phyloP scores from a whole-genome alignment of 1,284 basidiomycete species.

The Cronartium ribicola region DNA sequence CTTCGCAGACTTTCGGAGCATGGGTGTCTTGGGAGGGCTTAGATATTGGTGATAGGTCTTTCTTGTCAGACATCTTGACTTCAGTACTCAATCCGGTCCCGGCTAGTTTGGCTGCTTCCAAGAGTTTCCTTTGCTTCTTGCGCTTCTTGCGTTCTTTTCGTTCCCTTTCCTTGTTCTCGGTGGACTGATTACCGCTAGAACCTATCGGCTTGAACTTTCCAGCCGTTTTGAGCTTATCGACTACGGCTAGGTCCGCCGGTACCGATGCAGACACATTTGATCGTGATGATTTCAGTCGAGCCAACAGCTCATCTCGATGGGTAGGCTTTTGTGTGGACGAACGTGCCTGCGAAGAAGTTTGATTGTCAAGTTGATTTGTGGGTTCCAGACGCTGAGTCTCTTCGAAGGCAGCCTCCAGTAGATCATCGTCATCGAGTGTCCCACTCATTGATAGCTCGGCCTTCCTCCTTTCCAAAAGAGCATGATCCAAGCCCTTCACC shows the following conservation, averaged over 20 bases:
- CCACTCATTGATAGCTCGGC: slow-evolving; percentile 31
- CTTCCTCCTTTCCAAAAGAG: slow-evolving; percentile 40
- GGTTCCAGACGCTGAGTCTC: slow-evolving; percentile 16
- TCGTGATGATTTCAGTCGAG: slow-evolving; percentile 15
- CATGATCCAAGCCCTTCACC: slow-evolving; percentile 41
- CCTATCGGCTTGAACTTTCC: slow-evolving; percentile 43
- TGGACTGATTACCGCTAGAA: not conserved
- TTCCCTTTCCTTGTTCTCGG: slow-evolving; percentile 19
- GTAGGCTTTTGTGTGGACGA: slow-evolving; percentile 2
- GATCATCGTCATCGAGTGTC: slow-evolving; percentile 34
- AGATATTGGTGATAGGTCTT: not conserved
- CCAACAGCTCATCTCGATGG: slow-evolving; percentile 37
- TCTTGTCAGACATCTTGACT: not conserved
- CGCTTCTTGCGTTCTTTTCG: slow-evolving; percentile 37
- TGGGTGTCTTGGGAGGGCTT: not conserved
- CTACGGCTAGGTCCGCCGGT: slow-evolving; percentile 27
- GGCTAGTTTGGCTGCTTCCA: slow-evolving; percentile 25
- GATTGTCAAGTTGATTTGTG: not conserved
- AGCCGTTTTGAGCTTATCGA: slow-evolving; percentile 38
- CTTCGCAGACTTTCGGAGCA: not conserved
- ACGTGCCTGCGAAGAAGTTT: not conserved
- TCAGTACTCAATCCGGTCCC: not conserved
- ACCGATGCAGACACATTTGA: not conserved
- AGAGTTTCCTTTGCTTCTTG: slow-evolving; percentile 37
- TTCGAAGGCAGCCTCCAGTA: slow-evolving; percentile 28